Evolutionary conservation across 306 rosid species (phyloP).

Genomic region (Nissolia schottii): DNA sequence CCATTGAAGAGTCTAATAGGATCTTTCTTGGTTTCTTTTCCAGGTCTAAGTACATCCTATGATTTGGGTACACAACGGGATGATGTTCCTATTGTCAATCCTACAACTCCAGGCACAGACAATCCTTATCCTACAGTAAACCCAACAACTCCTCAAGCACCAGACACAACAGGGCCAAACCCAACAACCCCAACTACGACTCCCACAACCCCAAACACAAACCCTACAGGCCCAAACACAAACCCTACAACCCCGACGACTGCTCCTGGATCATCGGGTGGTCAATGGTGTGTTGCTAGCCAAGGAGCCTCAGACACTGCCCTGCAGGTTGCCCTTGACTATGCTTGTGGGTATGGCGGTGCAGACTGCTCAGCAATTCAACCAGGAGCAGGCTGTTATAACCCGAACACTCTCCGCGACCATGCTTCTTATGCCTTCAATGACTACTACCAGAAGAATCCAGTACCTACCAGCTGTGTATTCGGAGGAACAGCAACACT

Average conservation of each 20-base stretch:
- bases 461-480: slow-evolving; percentile 69
- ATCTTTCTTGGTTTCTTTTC: slow-evolving; percentile 27
- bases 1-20: neutral
- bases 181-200: slow-evolving; percentile 26
- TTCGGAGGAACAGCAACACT: slow-evolving; percentile 79
- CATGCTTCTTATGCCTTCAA: slow-evolving; percentile 97
- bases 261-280: slow-evolving; percentile 44
- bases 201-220: slow-evolving; percentile 14
- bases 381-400: slow-evolving; percentile 65
- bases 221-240: slow-evolving; percentile 12
- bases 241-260: slow-evolving; percentile 38
- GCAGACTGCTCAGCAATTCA: slow-evolving; percentile 78
- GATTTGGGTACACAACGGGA: slow-evolving; percentile 38
- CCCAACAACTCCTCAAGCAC: slow-evolving; percentile 42
- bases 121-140: slow-evolving; percentile 37
- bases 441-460: slow-evolving; percentile 79
- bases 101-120: slow-evolving; percentile 46
- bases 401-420: slow-evolving; percentile 60
- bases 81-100: slow-evolving; percentile 57
- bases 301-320: slow-evolving; percentile 64
- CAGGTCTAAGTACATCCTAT: slow-evolving; percentile 54
- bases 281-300: slow-evolving; percentile 80
- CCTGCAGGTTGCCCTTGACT: slow-evolving; percentile 85
- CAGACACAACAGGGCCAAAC: slow-evolving; percentile 33
- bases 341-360: slow-evolving; percentile 89